Evolutionary conservation across 331 rosid species (phyloP), one percentile per base, ranked within the genome.

Genomic region (Malus hybrid): DNA sequence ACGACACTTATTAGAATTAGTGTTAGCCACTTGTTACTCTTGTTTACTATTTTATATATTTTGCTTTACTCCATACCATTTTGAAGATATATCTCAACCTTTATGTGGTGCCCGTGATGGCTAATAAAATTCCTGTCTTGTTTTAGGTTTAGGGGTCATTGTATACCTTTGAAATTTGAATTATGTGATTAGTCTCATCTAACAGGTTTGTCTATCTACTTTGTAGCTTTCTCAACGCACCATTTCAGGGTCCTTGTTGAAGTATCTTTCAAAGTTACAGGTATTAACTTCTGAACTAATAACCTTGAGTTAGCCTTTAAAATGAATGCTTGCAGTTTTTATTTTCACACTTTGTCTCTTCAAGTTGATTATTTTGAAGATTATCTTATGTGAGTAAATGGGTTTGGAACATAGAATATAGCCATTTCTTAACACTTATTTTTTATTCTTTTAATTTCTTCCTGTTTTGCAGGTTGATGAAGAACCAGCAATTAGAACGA

Each of bases 181-280:
- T 22, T 57, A 59, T 63, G 55, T 61, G 27, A 27, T 3, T 71
- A 6, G 28, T 71, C 31, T 67, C 32, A 42, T 73, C 27, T 39
- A 67, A 62, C 39, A 4, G 22, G 67, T 60, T 59, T 82, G 73
- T 32, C 52, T 68, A 48, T 76, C 39, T 68, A 22, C 32, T 61
- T 69, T 89, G 82, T 88, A 93, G 98, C 95, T 93, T 80, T 93
- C 96, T 77, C 96, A 90, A 67, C 85, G 96, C 67, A 90, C 98
- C 69, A 61, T 93, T 63, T 93, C 95, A 18, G 98, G 98, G 69
- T 93, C 98, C 29, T 79, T 93, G 67, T 87, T 93, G 90, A 93
- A 93, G 87, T 84, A 93, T 82, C 88, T 93, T 76, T 93, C 98
- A 12, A 90, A 90, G 86, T 83, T 93, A 82, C 97, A 93, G 94